phyloP scores from a whole-genome alignment of 805 yeast genomes.

The Monosporozyma solicola region DNA sequence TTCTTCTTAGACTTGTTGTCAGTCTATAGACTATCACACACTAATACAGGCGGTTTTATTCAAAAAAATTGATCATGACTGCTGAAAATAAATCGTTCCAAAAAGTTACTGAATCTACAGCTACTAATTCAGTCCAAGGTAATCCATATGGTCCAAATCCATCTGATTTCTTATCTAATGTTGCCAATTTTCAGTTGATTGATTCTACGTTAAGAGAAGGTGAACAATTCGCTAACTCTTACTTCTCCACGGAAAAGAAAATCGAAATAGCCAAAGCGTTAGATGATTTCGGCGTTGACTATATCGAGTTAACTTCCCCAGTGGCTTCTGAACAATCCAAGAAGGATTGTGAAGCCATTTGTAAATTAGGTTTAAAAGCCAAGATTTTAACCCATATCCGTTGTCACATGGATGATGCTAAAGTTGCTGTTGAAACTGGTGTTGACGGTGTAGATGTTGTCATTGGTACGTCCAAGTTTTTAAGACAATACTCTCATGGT shows the following conservation, averaged over 20 bases:
- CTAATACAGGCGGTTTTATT: neutral
- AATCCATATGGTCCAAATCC: constrained; percentile 97
- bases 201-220: constrained; percentile 97
- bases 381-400: constrained; percentile 94
- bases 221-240: constrained; percentile 97
- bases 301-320: constrained; percentile 94
- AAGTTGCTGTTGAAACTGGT: constrained; percentile 95
- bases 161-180: constrained; percentile 84
- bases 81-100: constrained; percentile 6
- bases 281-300: constrained; percentile 97
- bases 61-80: neutral
- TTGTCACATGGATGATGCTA: constrained; percentile 98
- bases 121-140: constrained; percentile 27
- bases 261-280: constrained; percentile 94
- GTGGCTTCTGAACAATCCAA: constrained; percentile 95
- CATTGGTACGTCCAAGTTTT: constrained; percentile 92
- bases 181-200: constrained; percentile 77
- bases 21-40: neutral
- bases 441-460: constrained; percentile 99
- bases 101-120: constrained; percentile 7
- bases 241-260: constrained; percentile 88
- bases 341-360: constrained; percentile 92
- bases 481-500: constrained; percentile 93
- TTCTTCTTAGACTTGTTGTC: neutral
- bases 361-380: constrained; percentile 92